phyloP scores from a whole-genome alignment of 352 stramenopile genomes.

The Pythium phragmitis region DNA sequence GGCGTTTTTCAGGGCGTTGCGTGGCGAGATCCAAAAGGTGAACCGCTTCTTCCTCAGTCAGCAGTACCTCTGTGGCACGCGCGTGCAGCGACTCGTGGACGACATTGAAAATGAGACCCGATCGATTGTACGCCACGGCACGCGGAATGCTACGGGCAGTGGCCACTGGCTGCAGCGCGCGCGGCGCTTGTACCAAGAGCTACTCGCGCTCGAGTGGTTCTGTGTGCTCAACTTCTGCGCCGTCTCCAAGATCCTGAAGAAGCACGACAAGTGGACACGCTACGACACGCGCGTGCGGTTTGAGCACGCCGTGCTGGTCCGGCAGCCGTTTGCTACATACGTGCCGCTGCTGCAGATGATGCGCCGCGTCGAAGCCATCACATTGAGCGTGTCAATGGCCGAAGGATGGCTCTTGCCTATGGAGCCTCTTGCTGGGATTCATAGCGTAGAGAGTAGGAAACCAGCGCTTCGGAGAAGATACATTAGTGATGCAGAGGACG shows the following conservation, averaged over 20 bases:
- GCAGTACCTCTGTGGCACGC: not conserved
- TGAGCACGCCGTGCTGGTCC: constrained; percentile 17
- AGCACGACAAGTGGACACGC: constrained; percentile 22
- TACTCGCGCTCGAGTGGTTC: constrained; percentile 16
- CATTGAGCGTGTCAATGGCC: constrained; percentile 6
- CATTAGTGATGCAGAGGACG: not conserved
- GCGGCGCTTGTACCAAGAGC: not conserved
- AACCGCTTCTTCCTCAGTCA: constrained; percentile 14
- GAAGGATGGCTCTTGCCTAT: not conserved
- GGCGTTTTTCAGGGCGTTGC: constrained; percentile 15
- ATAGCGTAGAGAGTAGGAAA: not conserved
- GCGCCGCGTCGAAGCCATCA: constrained; percentile 11
- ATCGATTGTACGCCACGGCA: not conserved
- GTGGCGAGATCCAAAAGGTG: constrained; percentile 17
- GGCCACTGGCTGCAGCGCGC: constrained; percentile 6
- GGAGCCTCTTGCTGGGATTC: not conserved
- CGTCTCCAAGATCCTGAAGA: constrained; percentile 21
- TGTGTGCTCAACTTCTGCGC: constrained; percentile 20
- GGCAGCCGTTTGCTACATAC: constrained; percentile 21
- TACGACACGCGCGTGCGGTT: constrained; percentile 13
- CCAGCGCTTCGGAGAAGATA: not conserved
- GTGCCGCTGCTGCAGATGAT: constrained; percentile 16
- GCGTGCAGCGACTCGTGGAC: not conserved
- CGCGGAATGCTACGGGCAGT: no score
- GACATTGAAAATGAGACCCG: not conserved